Base-by-base conservation (phyloP, 1,284 basidiomycete genomes). In the Cutaneotrichosporon arboriforme region DNA sequence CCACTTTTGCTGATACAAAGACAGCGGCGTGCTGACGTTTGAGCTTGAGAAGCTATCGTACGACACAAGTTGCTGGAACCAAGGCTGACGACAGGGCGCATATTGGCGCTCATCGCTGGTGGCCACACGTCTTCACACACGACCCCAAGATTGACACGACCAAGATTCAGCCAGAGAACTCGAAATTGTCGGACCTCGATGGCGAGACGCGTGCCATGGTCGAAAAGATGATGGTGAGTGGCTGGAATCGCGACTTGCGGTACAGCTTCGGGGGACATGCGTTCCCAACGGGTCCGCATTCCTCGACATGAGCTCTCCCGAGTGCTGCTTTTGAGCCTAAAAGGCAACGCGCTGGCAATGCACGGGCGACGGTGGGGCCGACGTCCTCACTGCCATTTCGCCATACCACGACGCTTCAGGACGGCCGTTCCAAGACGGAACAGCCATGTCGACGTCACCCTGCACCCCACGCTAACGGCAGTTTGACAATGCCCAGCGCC, bases 201-300 rank as follows among this genome's bases (percentile, higher is more conserved):
- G 87, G 64, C 2, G 71, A 75, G 57, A 77, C 71, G 26, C 88
- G 94, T 63, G 90, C 89, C 0, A 90, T 98, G 89, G 96, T 99
- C 0, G 96, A 99, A 77, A 98, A 98, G 79, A 99, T 99, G 96
- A 98, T 99, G 94, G 93, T 92, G 76, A 64, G 86, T 69, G 34
- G 12, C 15, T 20, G 42, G 34, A 46, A 50, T 23, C n/a, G 36
- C 10, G 46, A 35, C 12, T n/a, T n/a, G n/a, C n/a, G n/a, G n/a
- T n/a, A n/a, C n/a, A n/a, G n/a, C n/a, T n/a, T n/a, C n/a, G n/a
- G n/a, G n/a, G n/a, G n/a, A n/a, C n/a, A n/a, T n/a, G n/a, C n/a
- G n/a, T n/a, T n/a, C n/a, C n/a, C n/a, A n/a, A n/a, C n/a, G n/a
- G n/a, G n/a, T n/a, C n/a, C n/a, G n/a, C n/a, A n/a, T n/a, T n/a